Evolutionary conservation across 2,329 filamentous ascomycete genomes (phyloP).

Genomic region (Ophiocordyceps australis): DNA sequence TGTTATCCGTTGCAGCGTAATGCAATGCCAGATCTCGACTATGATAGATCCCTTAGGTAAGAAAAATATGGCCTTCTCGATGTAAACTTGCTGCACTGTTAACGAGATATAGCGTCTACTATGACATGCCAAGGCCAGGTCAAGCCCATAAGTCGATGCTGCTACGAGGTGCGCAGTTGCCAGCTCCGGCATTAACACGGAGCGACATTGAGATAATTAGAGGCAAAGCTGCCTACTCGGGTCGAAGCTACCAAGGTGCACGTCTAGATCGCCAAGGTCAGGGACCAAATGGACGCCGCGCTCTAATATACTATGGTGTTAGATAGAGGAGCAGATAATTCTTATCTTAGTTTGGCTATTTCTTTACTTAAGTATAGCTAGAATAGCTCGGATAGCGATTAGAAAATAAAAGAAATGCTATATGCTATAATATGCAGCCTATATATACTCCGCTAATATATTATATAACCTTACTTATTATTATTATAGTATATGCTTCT

Average conservation of each 20-base stretch:
- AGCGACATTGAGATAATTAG: conserved; percentile 60
- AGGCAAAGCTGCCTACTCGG: conserved; percentile 38
- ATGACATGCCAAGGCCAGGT: conserved; percentile 57
- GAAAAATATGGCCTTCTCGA: conserved; percentile 7
- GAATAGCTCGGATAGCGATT: no score
- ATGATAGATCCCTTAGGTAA: conserved; percentile 73
- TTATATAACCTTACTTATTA: no score
- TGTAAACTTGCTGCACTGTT: neutral
- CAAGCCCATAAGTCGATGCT: conserved; percentile 88
- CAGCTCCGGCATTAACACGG: conserved; percentile 52
- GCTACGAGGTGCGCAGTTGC: conserved; percentile 62
- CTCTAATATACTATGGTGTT: conserved; percentile 12
- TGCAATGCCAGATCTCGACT: conserved; percentile 59
- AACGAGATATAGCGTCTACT: conserved; percentile 46
- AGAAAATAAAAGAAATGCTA: no score
- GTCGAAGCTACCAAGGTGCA: conserved; percentile 10
- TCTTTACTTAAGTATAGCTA: no score
- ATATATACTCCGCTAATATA: no score
- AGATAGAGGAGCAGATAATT: no score
- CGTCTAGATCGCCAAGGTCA: conserved; percentile 8
- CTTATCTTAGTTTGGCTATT: no score
- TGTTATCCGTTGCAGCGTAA: conserved; percentile 57
- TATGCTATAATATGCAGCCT: no score
- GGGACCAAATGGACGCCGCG: conserved; percentile 5
- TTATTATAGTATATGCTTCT: no score